Evolutionary conservation across 345 rosid species (phyloP), one percentile per base, ranked within the genome.

Genomic region (Theobroma cacao): DNA sequence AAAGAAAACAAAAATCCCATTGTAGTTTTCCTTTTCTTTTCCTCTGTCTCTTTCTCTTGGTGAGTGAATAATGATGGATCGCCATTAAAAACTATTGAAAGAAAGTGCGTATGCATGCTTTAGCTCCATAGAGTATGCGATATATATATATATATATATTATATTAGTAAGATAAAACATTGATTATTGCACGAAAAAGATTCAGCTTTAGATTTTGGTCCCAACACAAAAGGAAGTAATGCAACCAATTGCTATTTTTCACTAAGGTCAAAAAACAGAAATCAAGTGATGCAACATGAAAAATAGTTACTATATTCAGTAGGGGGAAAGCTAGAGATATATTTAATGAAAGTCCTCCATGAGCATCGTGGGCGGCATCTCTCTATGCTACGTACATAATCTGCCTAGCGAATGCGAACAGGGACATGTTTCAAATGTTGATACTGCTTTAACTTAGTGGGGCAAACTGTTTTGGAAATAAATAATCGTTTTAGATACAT

Each of bases 71-170:
- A 70, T 43, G 70, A 31, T 69, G 74, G 56, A 47, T 69, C 38
- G 24, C 74, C 52, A 26, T 50, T 50, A 31, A 20, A 69, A 69
- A 47, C 14, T 13, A 47, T 47, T 28, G 40, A 69, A 40, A 50
- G 60, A 71, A 71, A 50, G 75, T 71, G 41, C 75, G n/a, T n/a
- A 71, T 71, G 75, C 45, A 50, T 2, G 75, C 61, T 50, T 71
- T 71, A 48, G 9, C 28, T 50, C 75, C 10, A 6, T 69, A 28
- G 22, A 2, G 3, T 22, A 69, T 45, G 36, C 56, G 0, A 47
- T 20, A 11, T 66, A 1, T 17, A 28, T 4, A 1, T 17, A 28
- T 4, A 63, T 5, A 1, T 36, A 65, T 36, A n/a, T 4, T 65
- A 40, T n/a, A 65, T 65, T 38, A n/a, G 48, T 20, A 65, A n/a